Percentiles rank a stretch among this genome's conserved stretches.
Evolutionary conservation across 495 filamentous ascomycete genomes (phyloP).

Genomic region (Emericellopsis terricola): DNA sequence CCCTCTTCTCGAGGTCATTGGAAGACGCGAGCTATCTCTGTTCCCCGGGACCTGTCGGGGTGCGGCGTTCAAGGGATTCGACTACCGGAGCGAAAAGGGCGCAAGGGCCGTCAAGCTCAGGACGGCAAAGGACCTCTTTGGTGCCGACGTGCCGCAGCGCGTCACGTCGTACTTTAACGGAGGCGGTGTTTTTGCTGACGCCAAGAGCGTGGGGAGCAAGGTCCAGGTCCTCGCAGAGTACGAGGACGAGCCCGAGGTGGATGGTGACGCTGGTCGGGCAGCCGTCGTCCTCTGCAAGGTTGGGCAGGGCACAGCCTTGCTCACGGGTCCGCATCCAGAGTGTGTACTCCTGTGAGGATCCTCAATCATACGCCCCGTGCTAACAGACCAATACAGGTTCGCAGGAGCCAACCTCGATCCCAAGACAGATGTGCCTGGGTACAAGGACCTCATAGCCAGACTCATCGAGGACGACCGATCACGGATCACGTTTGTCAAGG

Average conservation of each 20-base stretch:
- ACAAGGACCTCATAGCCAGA: conserved; percentile 46
- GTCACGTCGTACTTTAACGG: conserved; percentile 87
- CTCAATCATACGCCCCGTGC: conserved; percentile 3
- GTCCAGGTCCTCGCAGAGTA: conserved; percentile 77
- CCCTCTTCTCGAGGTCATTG: conserved; percentile 66
- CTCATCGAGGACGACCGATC: conserved; percentile 52
- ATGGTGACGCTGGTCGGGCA: conserved; percentile 50
- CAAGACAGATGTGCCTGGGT: conserved; percentile 41
- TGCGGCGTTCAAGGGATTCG: conserved; percentile 75
- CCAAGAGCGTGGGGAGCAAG: conserved; percentile 36
- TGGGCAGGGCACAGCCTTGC: conserved; percentile 60
- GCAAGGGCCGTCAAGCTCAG: conserved; percentile 53
- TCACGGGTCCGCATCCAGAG: conserved; percentile 92
- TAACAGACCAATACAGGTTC: conserved; percentile 38
- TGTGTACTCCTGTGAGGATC: conserved; percentile 22
- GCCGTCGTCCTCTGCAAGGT: conserved; percentile 80
- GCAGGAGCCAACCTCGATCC: conserved; percentile 58
- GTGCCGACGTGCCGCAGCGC: conserved; percentile 33
- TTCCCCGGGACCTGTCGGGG: conserved; percentile 78
- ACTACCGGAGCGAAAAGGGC: conserved; percentile 78
- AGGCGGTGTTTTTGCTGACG: conserved; percentile 86
- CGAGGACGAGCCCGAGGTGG: conserved; percentile 54
- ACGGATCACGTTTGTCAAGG: conserved; percentile 61
- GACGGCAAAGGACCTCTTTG: conserved; percentile 43
- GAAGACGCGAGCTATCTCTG: conserved; percentile 71